Percentiles rank a stretch among this genome's conserved stretches.
Evolutionary conservation across 2,329 filamentous ascomycete genomes (phyloP).

Genomic region (Beauveria rudraprayagi): DNA sequence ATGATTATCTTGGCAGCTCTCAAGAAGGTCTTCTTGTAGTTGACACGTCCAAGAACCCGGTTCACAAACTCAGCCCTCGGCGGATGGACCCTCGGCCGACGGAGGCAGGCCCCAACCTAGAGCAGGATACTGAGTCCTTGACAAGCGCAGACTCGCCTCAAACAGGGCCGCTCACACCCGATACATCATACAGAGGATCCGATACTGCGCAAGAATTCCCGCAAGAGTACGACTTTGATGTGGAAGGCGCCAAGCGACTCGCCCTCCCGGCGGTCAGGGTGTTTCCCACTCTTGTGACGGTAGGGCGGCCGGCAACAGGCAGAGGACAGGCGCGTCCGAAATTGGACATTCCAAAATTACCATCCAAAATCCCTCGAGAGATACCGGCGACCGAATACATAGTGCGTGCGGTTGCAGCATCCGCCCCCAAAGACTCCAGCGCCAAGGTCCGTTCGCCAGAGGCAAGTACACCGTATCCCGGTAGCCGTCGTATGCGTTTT

Average conservation of each 20-base stretch:
- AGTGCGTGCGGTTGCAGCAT: neutral
- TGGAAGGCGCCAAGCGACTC: neutral
- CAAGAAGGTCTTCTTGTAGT: constrained; percentile 61
- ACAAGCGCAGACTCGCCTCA: neutral
- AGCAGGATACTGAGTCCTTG: neutral
- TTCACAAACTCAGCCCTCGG: constrained; percentile 31
- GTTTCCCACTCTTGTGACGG: neutral
- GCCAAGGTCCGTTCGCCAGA: neutral
- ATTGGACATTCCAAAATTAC: neutral
- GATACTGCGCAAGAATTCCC: neutral
- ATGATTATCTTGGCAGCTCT: constrained; percentile 62
- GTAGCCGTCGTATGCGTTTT: neutral
- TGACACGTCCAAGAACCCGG: constrained; percentile 44
- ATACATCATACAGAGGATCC: neutral
- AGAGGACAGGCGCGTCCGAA: neutral
- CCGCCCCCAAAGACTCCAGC: neutral
- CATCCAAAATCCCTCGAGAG: neutral
- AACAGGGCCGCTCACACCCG: neutral
- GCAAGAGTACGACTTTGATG: neutral
- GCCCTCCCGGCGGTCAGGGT: neutral
- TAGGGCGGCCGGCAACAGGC: neutral
- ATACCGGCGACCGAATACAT: neutral
- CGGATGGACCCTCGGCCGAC: neutral
- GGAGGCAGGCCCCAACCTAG: neutral
- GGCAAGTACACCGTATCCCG: neutral